Base-by-base conservation (phyloP, 768 basidiomycete genomes). In the Podaxis sp. region DNA sequence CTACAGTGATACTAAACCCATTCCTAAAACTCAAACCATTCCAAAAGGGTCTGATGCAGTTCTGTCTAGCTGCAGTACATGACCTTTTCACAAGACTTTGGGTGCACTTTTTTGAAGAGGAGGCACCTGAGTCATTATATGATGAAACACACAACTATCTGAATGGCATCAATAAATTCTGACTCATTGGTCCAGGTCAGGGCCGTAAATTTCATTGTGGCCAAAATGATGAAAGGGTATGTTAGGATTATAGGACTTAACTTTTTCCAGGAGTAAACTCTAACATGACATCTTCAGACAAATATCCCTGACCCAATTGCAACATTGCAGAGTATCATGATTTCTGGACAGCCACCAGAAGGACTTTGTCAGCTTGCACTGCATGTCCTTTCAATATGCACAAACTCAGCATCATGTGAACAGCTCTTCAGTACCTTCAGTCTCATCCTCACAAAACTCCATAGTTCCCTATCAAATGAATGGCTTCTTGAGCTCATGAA, bases 1-100 rank as follows among this genome's bases (percentile, higher is more conserved):
- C 65, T n/a, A 55, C 64, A 48, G 30, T 67, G 20, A 17, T 69
- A 15, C 58, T 67, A 49, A 67, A 69, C 49, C 68, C 63, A 4
- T 62, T 60, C 28, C 49, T 20, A 38, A 17, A 26, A 17, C 22
- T 56, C 37, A 22, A 20, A 1, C 60, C 33, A 12, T 58, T 61
- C 36, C 53, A 24, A 20, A 48, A 51, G 22, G 22, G 2, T 33
- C 13, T 60, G 49, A 10, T 41, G 40, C 40, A 2, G 10, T 41
- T 38, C 37, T 38, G 37, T 38, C 6, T 38, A 13, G 37, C 37
- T 13, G 37, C 40, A 10, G 17, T 10, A 41, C 40, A 38, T 38
- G 37, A 38, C 10, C 40, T 41, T 13, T 10, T 41, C 40, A 2
- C 40, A 41, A 10, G 10, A 3, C 40, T 41, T 17, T 41, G 40